Conservation (phyloP, 306 rosid genomes). For the Adenanthera pavonina region DNA sequence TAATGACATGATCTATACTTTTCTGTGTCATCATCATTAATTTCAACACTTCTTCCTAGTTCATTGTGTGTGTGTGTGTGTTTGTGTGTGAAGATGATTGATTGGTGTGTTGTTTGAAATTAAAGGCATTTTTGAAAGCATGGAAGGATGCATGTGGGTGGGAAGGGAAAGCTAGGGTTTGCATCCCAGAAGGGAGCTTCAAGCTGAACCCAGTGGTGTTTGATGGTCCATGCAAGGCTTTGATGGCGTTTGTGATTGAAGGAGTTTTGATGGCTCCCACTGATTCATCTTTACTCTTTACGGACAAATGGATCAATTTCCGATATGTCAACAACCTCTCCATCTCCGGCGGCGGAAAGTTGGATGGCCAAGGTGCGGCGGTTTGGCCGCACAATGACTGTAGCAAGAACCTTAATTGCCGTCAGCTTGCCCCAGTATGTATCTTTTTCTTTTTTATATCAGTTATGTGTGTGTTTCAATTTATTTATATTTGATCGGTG, state of each 20-base stretch:
- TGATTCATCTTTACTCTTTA: constrained; percentile 22
- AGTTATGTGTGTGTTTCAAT: no score
- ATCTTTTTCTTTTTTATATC: not conserved
- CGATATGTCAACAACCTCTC: constrained; percentile 42
- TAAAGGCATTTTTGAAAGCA: constrained; percentile 53
- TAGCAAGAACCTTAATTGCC: constrained; percentile 38
- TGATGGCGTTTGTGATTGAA: constrained; percentile 39
- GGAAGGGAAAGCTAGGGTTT: constrained; percentile 33
- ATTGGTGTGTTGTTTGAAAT: not conserved
- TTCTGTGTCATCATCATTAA: no score
- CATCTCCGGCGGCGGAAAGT: constrained; percentile 57
- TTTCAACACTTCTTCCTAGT: no score
- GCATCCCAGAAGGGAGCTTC: constrained; percentile 51
- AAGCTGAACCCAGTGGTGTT: constrained; percentile 44
- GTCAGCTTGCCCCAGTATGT: constrained; percentile 49
- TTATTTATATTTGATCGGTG: no score
- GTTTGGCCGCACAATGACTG: constrained; percentile 57
- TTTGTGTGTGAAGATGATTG: no score
- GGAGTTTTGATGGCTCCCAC: constrained; percentile 58
- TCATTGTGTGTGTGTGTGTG: no score
- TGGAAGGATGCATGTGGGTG: constrained; percentile 55
- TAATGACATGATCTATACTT: no score
- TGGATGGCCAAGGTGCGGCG: constrained; percentile 61
- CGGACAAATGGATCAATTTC: constrained; percentile 59
- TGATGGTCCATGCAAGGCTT: constrained; percentile 60